These are phyloP conservation scores for Pseudocercospora macadamiae DNA, from an alignment of 2,329 filamentous ascomycete genomes.

Conservation along the genomic window DNA sequence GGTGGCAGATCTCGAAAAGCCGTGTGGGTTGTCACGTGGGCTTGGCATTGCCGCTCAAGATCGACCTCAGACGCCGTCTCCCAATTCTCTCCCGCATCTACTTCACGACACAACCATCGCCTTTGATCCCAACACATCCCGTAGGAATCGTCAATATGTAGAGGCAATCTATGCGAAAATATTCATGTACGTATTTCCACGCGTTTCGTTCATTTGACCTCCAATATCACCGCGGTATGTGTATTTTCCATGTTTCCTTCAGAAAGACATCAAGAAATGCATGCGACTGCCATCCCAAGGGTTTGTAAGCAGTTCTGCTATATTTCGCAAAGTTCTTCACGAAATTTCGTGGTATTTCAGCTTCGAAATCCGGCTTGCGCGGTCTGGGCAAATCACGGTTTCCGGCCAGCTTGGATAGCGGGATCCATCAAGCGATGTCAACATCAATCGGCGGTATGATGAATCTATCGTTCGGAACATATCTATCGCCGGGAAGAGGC, in stretches of 20 bases:
- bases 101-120: background rate
- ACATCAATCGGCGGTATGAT: background rate
- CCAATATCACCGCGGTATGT: conserved; percentile 11
- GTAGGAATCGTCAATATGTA: background rate
- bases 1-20: background rate
- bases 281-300: background rate
- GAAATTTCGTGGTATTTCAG: background rate
- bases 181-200: background rate
- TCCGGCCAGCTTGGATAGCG: background rate
- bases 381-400: too few relatives aligned
- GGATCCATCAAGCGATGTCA: background rate
- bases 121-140: background rate
- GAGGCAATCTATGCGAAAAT: too few relatives aligned
- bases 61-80: conserved; percentile 10
- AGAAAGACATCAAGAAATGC: conserved; percentile 6
- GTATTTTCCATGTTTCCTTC: conserved; percentile 12
- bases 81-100: background rate
- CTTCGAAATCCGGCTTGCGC: background rate
- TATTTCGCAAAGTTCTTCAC: background rate
- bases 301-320: background rate
- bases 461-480: too few relatives aligned
- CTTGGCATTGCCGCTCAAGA: background rate
- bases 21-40: background rate
- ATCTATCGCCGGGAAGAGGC: too few relatives aligned
- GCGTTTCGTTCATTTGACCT: background rate